Conservation (phyloP, 2,329 filamentous ascomycete species). For the Septoria petroselini region DNA sequence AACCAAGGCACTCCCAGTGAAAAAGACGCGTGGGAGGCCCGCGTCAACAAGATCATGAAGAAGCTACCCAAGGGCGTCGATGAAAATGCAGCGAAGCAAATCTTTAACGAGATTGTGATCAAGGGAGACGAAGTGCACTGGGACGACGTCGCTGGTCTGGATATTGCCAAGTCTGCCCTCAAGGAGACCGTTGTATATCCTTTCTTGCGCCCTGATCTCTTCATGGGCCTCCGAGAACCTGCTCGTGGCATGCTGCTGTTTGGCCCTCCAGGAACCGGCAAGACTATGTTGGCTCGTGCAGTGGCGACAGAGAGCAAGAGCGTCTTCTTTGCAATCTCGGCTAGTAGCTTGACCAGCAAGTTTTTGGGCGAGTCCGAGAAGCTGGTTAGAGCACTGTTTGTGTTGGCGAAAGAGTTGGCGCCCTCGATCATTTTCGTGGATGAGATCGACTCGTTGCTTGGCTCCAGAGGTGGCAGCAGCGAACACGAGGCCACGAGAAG, state of each 20-base stretch:
- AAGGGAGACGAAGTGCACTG: constrained; percentile 93
- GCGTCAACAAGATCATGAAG: constrained; percentile 65
- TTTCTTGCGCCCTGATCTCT: constrained; percentile 89
- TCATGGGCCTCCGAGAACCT: constrained; percentile 91
- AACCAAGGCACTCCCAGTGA: constrained; percentile 34
- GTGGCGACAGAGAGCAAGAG: constrained; percentile 93
- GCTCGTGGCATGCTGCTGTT: constrained; percentile 94
- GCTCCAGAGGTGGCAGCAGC: constrained; percentile 73
- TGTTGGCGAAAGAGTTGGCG: constrained; percentile 80
- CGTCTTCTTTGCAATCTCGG: constrained; percentile 95
- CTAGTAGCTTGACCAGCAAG: constrained; percentile 90
- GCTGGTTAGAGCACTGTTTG: constrained; percentile 86
- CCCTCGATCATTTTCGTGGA: constrained; percentile 98
- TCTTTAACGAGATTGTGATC: constrained; percentile 92
- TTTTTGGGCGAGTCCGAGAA: constrained; percentile 97
- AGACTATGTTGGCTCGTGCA: constrained; percentile 93
- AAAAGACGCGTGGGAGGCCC: constrained; percentile 58
- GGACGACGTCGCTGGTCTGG: constrained; percentile 87
- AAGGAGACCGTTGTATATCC: constrained; percentile 97
- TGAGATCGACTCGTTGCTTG: constrained; percentile 92
- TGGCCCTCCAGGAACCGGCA: constrained; percentile 94
- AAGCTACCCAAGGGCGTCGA: constrained; percentile 80
- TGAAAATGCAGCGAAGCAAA: constrained; percentile 77
- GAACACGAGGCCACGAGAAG: constrained; percentile 91
- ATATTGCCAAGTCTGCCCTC: constrained; percentile 83